These are phyloP conservation scores for Chaetothyriales sp. DNA, from an alignment of 2,329 filamentous ascomycete genomes.

Conservation along the genomic window DNA sequence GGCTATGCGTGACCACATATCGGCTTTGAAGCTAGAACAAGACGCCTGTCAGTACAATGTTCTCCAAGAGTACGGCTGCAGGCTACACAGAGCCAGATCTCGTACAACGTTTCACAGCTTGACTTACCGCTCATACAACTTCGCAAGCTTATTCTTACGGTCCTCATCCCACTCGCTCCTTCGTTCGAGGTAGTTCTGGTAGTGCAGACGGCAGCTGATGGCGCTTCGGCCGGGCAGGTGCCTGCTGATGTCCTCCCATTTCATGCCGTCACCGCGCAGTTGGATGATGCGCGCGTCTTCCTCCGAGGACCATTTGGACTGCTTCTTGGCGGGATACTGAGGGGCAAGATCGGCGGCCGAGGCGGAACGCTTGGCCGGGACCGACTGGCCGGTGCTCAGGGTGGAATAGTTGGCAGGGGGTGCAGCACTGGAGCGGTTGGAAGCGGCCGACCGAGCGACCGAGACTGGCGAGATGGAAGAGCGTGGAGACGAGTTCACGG, in stretches of 20 bases:
- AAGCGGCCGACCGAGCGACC: neutral
- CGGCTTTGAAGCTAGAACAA: constrained; percentile 68
- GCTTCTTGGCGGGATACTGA: constrained; percentile 68
- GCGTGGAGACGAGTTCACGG: neutral
- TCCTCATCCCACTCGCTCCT: constrained; percentile 94
- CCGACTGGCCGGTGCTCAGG: constrained; percentile 15
- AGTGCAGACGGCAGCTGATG: constrained; percentile 86
- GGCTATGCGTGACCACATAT: constrained; percentile 95
- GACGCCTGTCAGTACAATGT: constrained; percentile 1
- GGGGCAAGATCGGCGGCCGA: constrained; percentile 25
- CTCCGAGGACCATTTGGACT: constrained; percentile 91
- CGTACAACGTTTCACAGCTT: constrained; percentile 15
- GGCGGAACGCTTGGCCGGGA: constrained; percentile 22
- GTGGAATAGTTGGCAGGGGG: constrained; percentile 11
- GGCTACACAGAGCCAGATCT: constrained; percentile 1
- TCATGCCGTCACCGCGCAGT: constrained; percentile 79
- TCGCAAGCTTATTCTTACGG: constrained; percentile 87
- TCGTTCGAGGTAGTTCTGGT: constrained; percentile 92
- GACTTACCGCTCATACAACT: constrained; percentile 81
- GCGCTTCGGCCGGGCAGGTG: constrained; percentile 76
- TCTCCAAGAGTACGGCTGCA: neutral
- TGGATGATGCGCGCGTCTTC: constrained; percentile 92
- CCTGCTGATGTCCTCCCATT: constrained; percentile 97
- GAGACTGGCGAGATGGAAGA: constrained; percentile 1
- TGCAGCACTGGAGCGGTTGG: constrained; percentile 1